phyloP scores from a whole-genome alignment of 371 early-diverging fungal genomes.

The Lichtheimia ramosa region DNA sequence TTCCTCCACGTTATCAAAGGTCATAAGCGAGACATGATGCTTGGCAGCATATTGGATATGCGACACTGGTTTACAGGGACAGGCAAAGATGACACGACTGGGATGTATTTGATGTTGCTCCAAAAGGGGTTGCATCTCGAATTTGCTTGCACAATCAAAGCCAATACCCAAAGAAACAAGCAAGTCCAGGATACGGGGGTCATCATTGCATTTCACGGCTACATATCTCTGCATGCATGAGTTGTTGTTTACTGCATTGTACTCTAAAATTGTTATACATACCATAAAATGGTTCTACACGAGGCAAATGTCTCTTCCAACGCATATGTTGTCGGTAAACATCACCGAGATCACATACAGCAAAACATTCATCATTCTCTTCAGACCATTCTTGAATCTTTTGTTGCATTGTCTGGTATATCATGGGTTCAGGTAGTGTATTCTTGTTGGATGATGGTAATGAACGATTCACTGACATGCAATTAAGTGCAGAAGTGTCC shows the following conservation, averaged over 20 bases:
- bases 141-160: conserved; percentile 90
- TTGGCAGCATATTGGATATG: conserved; percentile 84
- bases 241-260: background rate
- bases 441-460: background rate
- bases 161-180: conserved; percentile 86
- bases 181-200: conserved; percentile 77
- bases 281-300: conserved; percentile 94
- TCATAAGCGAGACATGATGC: conserved; percentile 85
- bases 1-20: conserved; percentile 97
- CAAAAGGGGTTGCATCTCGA: conserved; percentile 86
- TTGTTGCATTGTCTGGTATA: conserved; percentile 2
- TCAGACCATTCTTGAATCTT: conserved; percentile 15
- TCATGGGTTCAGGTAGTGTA: background rate
- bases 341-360: conserved; percentile 88
- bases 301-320: conserved; percentile 81
- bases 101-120: conserved; percentile 72
- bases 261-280: no score
- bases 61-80: conserved; percentile 96
- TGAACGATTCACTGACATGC: no score
- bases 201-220: conserved; percentile 97
- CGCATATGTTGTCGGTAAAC: conserved; percentile 81
- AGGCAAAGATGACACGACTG: conserved; percentile 90
- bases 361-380: conserved; percentile 87
- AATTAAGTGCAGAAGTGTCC: background rate
- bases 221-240: background rate